A percentile compares a stretch with the other conserved stretches of the same genome.
phyloP scores from a whole-genome alignment of 2,329 filamentous ascomycete species.

The Fusarium newnesense region DNA sequence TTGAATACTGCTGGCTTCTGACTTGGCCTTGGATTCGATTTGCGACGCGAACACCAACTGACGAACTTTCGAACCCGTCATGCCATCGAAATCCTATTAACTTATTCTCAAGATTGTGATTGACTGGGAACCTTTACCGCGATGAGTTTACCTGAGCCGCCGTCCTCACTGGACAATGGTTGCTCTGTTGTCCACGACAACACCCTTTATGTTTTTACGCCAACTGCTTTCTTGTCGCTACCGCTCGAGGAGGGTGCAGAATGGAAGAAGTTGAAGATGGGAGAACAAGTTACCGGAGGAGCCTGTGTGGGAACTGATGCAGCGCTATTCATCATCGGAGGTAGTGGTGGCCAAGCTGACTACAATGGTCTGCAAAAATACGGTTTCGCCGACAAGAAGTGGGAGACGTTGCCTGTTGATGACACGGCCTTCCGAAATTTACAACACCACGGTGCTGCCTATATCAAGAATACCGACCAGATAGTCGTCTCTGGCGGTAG shows the following conservation, averaged over 20 bases:
- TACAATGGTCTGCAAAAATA: slow-evolving; percentile 82
- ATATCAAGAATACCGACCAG: slow-evolving; percentile 74
- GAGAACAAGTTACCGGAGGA: slow-evolving; percentile 77
- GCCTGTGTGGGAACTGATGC: slow-evolving; percentile 79
- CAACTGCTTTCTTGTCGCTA: slow-evolving; percentile 79
- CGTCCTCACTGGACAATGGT: slow-evolving; percentile 75
- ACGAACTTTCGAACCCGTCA: slow-evolving; percentile 35
- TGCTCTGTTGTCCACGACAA: slow-evolving; percentile 86
- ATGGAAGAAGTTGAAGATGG: slow-evolving; percentile 75
- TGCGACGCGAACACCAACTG: slow-evolving; percentile 27
- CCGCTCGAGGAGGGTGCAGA: slow-evolving; percentile 72
- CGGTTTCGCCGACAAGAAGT: slow-evolving; percentile 63
- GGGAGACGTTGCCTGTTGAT: slow-evolving; percentile 56
- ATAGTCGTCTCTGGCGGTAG: slow-evolving; percentile 86
- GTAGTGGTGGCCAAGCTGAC: slow-evolving; percentile 61
- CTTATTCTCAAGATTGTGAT: slow-evolving; percentile 23
- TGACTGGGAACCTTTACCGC: slow-evolving; percentile 35
- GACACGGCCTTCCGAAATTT: slow-evolving; percentile 65
- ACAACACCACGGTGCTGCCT: slow-evolving; percentile 78
- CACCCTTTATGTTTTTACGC: slow-evolving; percentile 85
- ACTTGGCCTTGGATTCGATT: slow-evolving; percentile 7
- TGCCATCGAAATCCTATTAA: slow-evolving; percentile 39
- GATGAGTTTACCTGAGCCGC: slow-evolving; percentile 80
- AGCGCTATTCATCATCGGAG: slow-evolving; percentile 85
- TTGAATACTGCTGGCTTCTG: slow-evolving; percentile 8